Conservation (phyloP, 306 rosid species). For the peach (Prunus persica) region DNA sequence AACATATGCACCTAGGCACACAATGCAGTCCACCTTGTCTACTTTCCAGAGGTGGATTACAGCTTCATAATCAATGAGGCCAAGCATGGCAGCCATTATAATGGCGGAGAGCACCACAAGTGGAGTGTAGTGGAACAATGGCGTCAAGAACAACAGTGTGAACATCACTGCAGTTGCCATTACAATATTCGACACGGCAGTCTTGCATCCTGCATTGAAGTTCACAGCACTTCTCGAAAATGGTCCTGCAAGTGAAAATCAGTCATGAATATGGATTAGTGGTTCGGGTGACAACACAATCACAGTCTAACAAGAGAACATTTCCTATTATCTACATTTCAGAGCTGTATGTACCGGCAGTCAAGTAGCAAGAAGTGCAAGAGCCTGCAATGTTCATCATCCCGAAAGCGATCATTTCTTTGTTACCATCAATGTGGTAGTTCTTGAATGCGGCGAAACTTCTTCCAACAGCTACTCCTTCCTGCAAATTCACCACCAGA, state of each 20-base stretch:
- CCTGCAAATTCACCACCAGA: slow-evolving; percentile 23
- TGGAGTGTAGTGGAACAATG: slow-evolving; percentile 49
- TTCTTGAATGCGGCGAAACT: slow-evolving; percentile 44
- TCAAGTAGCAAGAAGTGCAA: slow-evolving; percentile 49
- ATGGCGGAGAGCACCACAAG: slow-evolving; percentile 47
- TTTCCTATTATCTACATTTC: neutral
- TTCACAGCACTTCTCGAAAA: slow-evolving; percentile 49
- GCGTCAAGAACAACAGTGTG: slow-evolving; percentile 43
- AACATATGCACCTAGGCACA: slow-evolving; percentile 35
- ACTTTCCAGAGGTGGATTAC: slow-evolving; percentile 50
- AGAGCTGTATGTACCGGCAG: slow-evolving; percentile 29
- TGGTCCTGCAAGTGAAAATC: slow-evolving; percentile 31
- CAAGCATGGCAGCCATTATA: slow-evolving; percentile 44
- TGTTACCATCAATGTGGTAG: slow-evolving; percentile 52
- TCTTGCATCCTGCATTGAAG: slow-evolving; percentile 56
- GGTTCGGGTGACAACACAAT: too few species aligned
- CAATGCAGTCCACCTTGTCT: slow-evolving; percentile 39
- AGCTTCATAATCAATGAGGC: slow-evolving; percentile 38
- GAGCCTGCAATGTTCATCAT: slow-evolving; percentile 56
- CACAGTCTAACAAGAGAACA: neutral
- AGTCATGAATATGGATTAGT: neutral
- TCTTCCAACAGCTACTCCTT: slow-evolving; percentile 58
- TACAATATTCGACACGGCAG: slow-evolving; percentile 42
- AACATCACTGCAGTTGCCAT: slow-evolving; percentile 47
- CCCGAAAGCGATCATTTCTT: slow-evolving; percentile 57